Evolutionary conservation across 371 early-diverging fungal genomes (phyloP), one percentile per base, ranked within the genome.

Genomic region (Circinella minor): DNA sequence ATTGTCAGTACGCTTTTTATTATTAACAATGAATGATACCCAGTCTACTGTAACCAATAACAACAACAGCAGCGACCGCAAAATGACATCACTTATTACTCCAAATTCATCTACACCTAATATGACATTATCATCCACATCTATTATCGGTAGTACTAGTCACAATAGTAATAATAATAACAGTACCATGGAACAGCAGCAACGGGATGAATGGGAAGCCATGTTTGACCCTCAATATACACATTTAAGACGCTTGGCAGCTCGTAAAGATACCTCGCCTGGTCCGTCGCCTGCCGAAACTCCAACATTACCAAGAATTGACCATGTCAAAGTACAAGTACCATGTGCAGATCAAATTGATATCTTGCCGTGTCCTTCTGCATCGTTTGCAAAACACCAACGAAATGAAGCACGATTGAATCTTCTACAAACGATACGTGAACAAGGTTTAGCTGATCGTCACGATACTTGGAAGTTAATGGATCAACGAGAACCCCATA

Each of bases 141-240:
- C 63, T 3, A 47, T 47, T 14, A 20, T 47, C 4, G 43, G 11
- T 9, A 43, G 9, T 43, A 11, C 9, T 6, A 11, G 43, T 43
- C 9, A 6, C 3, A 43, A 43, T 43, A 43, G 43, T 11, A 43
- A 11, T 43, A 6, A 9, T 0, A 11, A 8, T 18, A n/a, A 13
- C 11, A 47, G 5, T 11, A 63, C 47, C 13, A 63, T 47, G 0
- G 43, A 43, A 17, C 61, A 61, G 15, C 51, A 51, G 27, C 57
- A 63, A 20, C 63, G 34, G 9, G 68, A 67, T 20, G 70, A 70
- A 20, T 72, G 73, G 73, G 73, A 72, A 51, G 66, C 61, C 36
- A 63, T 68, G 60, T 72, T 72, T 55, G 69, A 68, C 17, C 69
- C 73, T 11, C 73, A 68, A 18, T 72, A 54, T 36, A 47, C 63